These are phyloP conservation scores for Bullera alba DNA, from an alignment of 768 basidiomycete species.

Conservation along the genomic window DNA sequence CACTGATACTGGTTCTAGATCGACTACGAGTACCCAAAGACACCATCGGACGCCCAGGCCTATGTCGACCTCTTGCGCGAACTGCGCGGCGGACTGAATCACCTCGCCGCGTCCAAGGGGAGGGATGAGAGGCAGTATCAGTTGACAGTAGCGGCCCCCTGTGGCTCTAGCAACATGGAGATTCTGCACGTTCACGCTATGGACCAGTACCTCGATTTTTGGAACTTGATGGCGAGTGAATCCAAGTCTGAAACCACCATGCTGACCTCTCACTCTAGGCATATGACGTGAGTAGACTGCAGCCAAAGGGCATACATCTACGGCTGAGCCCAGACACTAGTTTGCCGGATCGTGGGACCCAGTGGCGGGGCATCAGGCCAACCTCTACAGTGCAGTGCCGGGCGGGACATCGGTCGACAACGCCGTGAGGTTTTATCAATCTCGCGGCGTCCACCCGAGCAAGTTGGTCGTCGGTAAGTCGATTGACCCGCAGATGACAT, in stretches of 20 bases:
- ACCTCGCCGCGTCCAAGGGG: slow-evolving; percentile 62
- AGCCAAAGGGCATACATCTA: background rate
- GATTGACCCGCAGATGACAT: background rate
- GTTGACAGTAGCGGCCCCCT: slow-evolving; percentile 84
- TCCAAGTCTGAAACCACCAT: background rate
- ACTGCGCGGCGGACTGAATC: slow-evolving; percentile 66
- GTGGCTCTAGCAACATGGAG: slow-evolving; percentile 77
- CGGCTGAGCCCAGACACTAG: slow-evolving; percentile 31
- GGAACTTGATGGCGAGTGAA: slow-evolving; percentile 83
- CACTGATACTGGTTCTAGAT: slow-evolving; percentile 33
- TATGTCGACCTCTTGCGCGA: slow-evolving; percentile 77
- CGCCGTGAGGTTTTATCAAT: slow-evolving; percentile 65
- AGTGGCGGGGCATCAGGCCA: slow-evolving; percentile 69
- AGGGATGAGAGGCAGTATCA: slow-evolving; percentile 50
- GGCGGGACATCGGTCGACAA: slow-evolving; percentile 54
- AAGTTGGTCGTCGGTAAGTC: slow-evolving; percentile 70
- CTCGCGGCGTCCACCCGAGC: slow-evolving; percentile 62
- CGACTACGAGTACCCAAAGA: slow-evolving; percentile 83
- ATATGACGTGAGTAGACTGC: slow-evolving; percentile 43
- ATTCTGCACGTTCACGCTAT: slow-evolving; percentile 73
- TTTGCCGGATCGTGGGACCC: slow-evolving; percentile 72
- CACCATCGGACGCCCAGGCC: slow-evolving; percentile 67
- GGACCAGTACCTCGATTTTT: slow-evolving; percentile 77
- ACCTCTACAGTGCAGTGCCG: slow-evolving; percentile 62
- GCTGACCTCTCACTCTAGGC: slow-evolving; percentile 20